Evolutionary conservation across 106 monocot genomes (phyloP), one percentile per base, ranked within the genome.

Genomic region (Dioscorea alata): DNA sequence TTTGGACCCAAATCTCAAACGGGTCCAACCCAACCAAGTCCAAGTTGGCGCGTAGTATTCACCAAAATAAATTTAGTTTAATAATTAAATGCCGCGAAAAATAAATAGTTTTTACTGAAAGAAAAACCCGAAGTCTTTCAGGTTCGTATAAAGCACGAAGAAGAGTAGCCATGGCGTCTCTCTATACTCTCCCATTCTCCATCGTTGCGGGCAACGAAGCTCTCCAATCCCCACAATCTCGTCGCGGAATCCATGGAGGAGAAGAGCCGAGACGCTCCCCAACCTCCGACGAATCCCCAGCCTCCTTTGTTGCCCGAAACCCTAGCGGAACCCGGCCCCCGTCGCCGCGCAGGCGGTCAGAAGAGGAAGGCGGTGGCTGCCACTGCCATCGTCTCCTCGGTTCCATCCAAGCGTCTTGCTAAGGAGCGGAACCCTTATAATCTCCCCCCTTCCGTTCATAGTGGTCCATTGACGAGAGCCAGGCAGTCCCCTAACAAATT

Each of bases 401-500:
- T 77, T 3, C 63, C 85, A 6, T 50, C 84, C 64, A 94, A 94
- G 70, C 79, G 93, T 23, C 82, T 81, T 15, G 75, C 86, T 49
- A 94, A 90, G 75, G 89, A 93, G 73, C 53, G 90, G 61, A 84
- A 78, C 78, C 62, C 71, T 60, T 67, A 67, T 16, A 81, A 73
- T 42, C 77, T 72, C 25, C 63, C 78, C 50, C 72, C 81, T 20
- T 5, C 49, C 17, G 48, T 70, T 53, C 88, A 89, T 77, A 86
- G 73, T 60, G 91, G 91, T 12, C 91, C 91, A 31, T 70, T 63
- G 18, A 96, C 91, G 13, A 71, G 95, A 33, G 95, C 95, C 0
- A 70, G 95, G 49, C 91, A 91, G 69, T 74, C 84, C 49, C 96
- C 96, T 15, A 77, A 64, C 75, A 90, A 81, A 79, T 28, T 84